phyloP scores from a whole-genome alignment of 2,329 filamentous ascomycete genomes.

The Sarocladium oryzae region DNA sequence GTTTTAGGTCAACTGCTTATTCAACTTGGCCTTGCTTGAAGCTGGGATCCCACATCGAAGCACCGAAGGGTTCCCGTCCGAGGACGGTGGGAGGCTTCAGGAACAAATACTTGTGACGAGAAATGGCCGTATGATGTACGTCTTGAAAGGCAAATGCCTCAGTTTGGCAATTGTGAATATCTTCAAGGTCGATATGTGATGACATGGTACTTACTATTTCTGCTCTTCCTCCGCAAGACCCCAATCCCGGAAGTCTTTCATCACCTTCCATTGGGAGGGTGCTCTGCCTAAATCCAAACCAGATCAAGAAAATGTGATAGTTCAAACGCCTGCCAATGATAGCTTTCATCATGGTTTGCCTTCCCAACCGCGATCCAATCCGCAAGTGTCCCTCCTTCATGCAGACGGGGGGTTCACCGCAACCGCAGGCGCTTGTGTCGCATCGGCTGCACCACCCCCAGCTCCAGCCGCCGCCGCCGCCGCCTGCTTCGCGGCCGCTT shows the following conservation, averaged over 20 bases:
- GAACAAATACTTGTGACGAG: too few relatives aligned
- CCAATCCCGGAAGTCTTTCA: background rate
- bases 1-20: background rate
- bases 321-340: constrained; percentile 2
- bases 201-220: too few relatives aligned
- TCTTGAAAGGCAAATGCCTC: too few relatives aligned
- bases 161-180: too few relatives aligned
- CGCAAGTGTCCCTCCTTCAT: background rate
- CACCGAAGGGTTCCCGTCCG: too few relatives aligned
- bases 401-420: constrained; percentile 5
- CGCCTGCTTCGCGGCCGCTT: constrained; percentile 14
- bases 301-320: background rate
- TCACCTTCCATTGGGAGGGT: background rate
- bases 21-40: background rate
- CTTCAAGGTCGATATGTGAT: too few relatives aligned
- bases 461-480: constrained; percentile 16
- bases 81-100: too few relatives aligned
- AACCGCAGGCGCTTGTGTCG: constrained; percentile 18
- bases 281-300: background rate
- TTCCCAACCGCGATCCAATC: too few relatives aligned
- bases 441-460: constrained; percentile 15
- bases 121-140: too few relatives aligned
- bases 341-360: background rate
- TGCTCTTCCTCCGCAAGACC: background rate
- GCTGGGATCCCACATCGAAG: too few relatives aligned